Percentiles rank a stretch among this genome's conserved stretches.
Conservation (phyloP, 2,329 filamentous ascomycete species). For the Arachnomyces sp. region DNA sequence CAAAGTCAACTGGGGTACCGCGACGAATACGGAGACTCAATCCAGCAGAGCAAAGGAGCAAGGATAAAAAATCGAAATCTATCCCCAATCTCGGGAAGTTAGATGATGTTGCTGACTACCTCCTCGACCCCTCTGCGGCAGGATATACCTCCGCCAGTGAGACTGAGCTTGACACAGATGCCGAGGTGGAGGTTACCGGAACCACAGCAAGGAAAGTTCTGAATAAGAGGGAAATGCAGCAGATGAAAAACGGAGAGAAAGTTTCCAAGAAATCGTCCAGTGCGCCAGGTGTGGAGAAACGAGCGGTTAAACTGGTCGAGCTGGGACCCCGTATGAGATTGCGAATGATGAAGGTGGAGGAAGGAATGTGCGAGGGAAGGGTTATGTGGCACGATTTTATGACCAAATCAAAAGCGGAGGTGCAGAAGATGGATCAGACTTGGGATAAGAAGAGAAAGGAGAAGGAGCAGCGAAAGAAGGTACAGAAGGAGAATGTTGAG, state of each 20-base stretch:
- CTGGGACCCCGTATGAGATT: conserved; percentile 84
- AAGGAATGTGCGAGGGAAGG: conserved; percentile 81
- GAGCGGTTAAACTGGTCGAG: conserved; percentile 86
- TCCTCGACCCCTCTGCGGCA: conserved; percentile 70
- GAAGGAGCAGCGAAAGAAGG: conserved; percentile 71
- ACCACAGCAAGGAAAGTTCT: conserved; percentile 46
- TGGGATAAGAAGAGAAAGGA: conserved; percentile 73
- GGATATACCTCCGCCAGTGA: conserved; percentile 92
- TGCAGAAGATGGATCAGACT: conserved; percentile 68
- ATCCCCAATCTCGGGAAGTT: conserved; percentile 86
- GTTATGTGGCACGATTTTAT: conserved; percentile 98
- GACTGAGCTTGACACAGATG: conserved; percentile 87
- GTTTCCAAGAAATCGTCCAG: conserved; percentile 37
- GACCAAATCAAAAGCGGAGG: conserved; percentile 71
- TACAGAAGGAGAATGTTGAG: conserved; percentile 86
- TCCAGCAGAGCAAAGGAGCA: conserved; percentile 71
- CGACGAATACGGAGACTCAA: conserved; percentile 77
- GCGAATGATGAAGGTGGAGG: conserved; percentile 89
- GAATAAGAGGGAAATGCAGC: conserved; percentile 44
- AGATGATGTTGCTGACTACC: conserved; percentile 88
- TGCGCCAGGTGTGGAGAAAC: conserved; percentile 61
- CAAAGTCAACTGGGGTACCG: conserved; percentile 74
- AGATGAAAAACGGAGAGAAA: conserved; percentile 37
- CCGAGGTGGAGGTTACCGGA: conserved; percentile 79
- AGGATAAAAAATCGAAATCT: conserved; percentile 56